Base-by-base conservation (phyloP, 805 yeast genomes). In the Pichia californica region DNA sequence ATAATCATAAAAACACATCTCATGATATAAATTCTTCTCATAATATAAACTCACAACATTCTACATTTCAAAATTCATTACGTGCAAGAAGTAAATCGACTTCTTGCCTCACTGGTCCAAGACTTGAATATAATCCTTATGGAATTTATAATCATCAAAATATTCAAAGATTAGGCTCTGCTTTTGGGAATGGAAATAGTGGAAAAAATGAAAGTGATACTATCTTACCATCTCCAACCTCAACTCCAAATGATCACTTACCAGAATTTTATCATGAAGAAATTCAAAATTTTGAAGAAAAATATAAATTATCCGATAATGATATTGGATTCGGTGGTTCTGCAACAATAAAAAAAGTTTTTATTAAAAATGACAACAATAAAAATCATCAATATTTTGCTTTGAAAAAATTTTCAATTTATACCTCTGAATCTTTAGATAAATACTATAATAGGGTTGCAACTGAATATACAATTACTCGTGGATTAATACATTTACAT, bases 251-350 rank as follows among this genome's bases (percentile, higher is more conserved):
- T 54, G 73, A 71, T n/a, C 69, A 60, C 48, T 59, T 84, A 16
- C 89, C 91, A 0, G 64, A 57, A 0, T 73, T 69, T 4, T 64
- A 76, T 48, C 67, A 74, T 40, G 77, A 80, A 55, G 60, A 62
- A 1, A 67, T 69, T 42, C 62, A 69, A 3, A 69, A 70, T 34
- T 60, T 84, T 39, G 67, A 71, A 26, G 82, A 79, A 36, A 76
- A 74, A 44, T 84, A 76, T 54, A 75, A 70, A 33, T 50, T 73
- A 16, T 67, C 70, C 3, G 68, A 62, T 9, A 67, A 65, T 38
- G 53, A 50, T 26, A 47, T 84, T 40, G 93, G 89, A 3, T 75
- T 73, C 43, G 93, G 94, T 38, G 89, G 89, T 3, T 76, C 84
- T 2, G 75, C 87, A 5, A 74, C 75, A 38, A 88, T 84, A 18